Evolutionary conservation across 805 yeast genomes (phyloP), one percentile per base, ranked within the genome.

Genomic region (Saccharomycopsis lassenensis): DNA sequence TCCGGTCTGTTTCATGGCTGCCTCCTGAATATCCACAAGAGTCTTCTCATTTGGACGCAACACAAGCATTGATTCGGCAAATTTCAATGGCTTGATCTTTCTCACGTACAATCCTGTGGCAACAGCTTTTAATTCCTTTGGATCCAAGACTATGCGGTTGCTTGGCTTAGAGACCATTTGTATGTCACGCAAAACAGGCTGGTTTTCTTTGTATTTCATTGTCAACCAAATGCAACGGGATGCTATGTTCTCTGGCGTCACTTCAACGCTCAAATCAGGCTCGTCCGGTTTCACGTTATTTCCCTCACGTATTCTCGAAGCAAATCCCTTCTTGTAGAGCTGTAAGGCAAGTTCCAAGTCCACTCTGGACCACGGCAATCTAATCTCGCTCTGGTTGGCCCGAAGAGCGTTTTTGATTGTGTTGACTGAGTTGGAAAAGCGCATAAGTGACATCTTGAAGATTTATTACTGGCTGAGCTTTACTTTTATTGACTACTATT

Each of bases 211-310:
- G 57, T 91, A 91, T 56, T 91, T 91, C 55, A 91, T 63, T 2
- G 87, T 93, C 15, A 91, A 57, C 98, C 98, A 91, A 34, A 91
- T 67, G 48, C 94, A 69, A 52, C 97, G 74, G 1, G 87, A 70
- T 14, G 94, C 59, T 21, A 91, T 73, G 52, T 89, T 87, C 53
- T 83, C 94, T 23, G 80, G 86, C 0, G 97, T 86, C 16, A 75
- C 81, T 29, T 79, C 86, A 3, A 74, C 74, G 1, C 87, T 79
- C 2, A 62, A 62, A 30, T 62, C 54, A 21, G 45, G 52, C 20
- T 43, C 41, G 55, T 91, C 97, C 10, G 98, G 97, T 1, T 95
- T 95, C 7, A 69, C 54, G 2, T 72, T 63, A 6, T 89, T 80
- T 2, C 98, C 98, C 51, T 83, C 72, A 51, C 83, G 93, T 35